phyloP scores from a whole-genome alignment of 2,329 filamentous ascomycete species.

The Mycosphaerella sp. region DNA sequence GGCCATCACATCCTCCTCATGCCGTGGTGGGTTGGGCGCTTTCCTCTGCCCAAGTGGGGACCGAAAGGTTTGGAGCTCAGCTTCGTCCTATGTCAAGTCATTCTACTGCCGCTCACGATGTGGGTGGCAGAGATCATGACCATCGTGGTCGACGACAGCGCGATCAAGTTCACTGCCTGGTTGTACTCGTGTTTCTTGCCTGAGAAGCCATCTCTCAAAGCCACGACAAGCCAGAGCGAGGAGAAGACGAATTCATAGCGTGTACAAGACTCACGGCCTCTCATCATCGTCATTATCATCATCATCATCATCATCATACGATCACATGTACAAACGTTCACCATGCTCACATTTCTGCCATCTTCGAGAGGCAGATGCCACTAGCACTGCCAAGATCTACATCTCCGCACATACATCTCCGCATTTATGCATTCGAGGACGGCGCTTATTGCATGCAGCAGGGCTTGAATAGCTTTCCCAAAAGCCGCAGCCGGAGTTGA shows the following conservation, averaged over 20 bases:
- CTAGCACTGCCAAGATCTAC: too few relatives aligned
- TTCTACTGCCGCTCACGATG: conserved; percentile 55
- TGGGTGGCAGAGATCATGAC: conserved; percentile 55
- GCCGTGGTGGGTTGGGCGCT: conserved; percentile 51
- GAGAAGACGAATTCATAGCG: conserved; percentile 11
- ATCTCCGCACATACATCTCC: too few relatives aligned
- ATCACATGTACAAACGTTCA: conserved; percentile 1
- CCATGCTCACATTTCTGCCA: neutral
- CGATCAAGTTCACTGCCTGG: conserved; percentile 53
- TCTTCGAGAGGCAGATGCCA: too few relatives aligned
- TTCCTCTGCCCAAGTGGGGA: conserved; percentile 51
- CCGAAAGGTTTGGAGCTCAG: conserved; percentile 55
- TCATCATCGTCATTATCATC: neutral
- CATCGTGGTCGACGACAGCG: conserved; percentile 53
- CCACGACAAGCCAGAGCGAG: conserved; percentile 3
- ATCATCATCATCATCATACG: neutral
- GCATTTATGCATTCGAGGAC: too few relatives aligned
- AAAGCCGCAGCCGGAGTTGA: too few relatives aligned
- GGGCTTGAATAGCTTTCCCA: too few relatives aligned
- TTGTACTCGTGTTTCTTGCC: conserved; percentile 46
- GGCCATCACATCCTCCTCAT: conserved; percentile 46
- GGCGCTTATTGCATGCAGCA: too few relatives aligned
- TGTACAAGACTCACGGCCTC: conserved; percentile 1
- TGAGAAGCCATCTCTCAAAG: conserved; percentile 10
- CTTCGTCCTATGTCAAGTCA: conserved; percentile 54